Percentiles rank a stretch among this genome's conserved stretches.
These are phyloP conservation scores for Bretschneidera sinensis DNA, from an alignment of 345 rosid species.

Conservation along the genomic window DNA sequence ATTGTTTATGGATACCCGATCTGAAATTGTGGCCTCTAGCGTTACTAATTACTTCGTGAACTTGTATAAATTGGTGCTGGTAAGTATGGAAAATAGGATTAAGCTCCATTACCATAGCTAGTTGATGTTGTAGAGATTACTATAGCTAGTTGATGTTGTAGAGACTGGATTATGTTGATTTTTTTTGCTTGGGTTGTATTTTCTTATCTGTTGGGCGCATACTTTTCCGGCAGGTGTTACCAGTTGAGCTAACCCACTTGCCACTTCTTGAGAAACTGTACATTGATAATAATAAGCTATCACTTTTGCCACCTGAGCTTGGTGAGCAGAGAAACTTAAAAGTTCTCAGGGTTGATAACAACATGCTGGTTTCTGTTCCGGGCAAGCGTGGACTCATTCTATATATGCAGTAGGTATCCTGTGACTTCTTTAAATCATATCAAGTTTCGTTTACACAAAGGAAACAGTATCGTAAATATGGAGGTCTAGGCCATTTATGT, in stretches of 20 bases:
- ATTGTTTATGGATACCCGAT: neutral
- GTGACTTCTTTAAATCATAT: too few species aligned
- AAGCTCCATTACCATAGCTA: too few species aligned
- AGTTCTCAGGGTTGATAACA: conserved; percentile 76
- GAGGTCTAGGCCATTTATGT: too few species aligned
- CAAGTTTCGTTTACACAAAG: too few species aligned
- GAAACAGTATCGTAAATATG: too few species aligned
- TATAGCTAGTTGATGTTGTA: neutral
- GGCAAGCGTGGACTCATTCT: conserved; percentile 40
- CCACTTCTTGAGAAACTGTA: conserved; percentile 84
- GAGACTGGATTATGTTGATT: conserved; percentile 3
- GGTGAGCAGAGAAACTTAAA: conserved; percentile 68
- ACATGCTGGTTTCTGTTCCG: conserved; percentile 83
- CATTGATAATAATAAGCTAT: conserved; percentile 76
- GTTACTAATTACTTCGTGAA: too few species aligned
- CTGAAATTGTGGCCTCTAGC: neutral
- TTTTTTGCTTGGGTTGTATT: neutral
- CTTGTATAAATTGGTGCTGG: too few species aligned
- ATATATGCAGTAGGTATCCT: too few species aligned
- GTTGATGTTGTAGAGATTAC: too few species aligned
- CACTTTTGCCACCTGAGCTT: conserved; percentile 85
- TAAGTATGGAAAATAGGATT: too few species aligned
- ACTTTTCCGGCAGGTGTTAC: conserved; percentile 53
- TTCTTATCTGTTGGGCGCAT: neutral
- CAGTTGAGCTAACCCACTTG: conserved; percentile 70